Percentiles rank a stretch among this genome's conserved stretches.
These are phyloP conservation scores for Tardiomyces digboiensis DNA, from an alignment of 1,139 yeast genomes.

Conservation along the genomic window DNA sequence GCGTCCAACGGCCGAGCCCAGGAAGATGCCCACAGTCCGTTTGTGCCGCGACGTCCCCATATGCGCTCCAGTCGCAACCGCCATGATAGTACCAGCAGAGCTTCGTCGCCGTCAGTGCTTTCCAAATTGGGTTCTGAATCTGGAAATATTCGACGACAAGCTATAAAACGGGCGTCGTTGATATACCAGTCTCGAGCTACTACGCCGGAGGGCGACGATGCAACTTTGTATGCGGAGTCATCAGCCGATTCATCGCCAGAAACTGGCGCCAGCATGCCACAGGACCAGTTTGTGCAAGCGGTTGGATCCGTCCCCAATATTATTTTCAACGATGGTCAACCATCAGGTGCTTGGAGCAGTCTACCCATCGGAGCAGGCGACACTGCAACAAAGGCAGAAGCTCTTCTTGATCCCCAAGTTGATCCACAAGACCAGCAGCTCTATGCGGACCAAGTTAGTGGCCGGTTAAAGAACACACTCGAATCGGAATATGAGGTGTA, in stretches of 20 bases:
- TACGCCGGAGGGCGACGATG: neutral
- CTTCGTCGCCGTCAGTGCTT: neutral
- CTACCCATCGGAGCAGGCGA: neutral
- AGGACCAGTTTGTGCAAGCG: neutral
- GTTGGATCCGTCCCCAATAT: neutral
- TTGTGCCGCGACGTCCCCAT: slow-evolving; percentile 3
- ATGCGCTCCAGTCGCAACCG: neutral
- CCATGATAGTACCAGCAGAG: neutral
- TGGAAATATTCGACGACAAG: neutral
- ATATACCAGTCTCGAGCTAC: neutral
- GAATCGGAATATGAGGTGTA: neutral
- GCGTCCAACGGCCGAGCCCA: slow-evolving; percentile 3
- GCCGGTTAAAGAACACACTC: neutral
- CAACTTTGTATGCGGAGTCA: neutral
- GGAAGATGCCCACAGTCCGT: slow-evolving; percentile 9
- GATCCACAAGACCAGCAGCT: neutral
- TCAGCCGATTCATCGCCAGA: neutral
- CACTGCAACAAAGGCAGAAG: neutral
- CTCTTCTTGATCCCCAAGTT: neutral
- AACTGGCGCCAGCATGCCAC: neutral
- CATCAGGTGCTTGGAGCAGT: neutral
- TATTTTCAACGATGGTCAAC: neutral
- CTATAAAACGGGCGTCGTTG: neutral
- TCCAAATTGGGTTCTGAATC: neutral
- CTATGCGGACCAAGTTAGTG: neutral